Evolutionary conservation across 83 land plant genomes (phyloP), one percentile per base, ranked within the genome.

Genomic region (Thuja plicata): DNA sequence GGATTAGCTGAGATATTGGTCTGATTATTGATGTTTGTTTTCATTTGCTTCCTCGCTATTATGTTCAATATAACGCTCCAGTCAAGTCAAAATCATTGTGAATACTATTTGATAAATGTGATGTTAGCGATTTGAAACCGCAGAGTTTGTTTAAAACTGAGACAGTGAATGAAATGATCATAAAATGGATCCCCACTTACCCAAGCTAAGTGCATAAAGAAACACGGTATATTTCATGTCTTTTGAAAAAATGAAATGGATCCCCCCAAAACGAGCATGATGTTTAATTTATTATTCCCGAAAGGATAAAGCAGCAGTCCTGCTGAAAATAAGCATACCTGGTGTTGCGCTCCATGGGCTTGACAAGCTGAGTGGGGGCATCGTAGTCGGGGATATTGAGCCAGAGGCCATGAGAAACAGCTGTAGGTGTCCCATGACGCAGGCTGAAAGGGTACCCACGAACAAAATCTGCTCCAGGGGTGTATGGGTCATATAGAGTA

Each of bases 401-500:
- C 95, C 95, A 93, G 45, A 93, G 92, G 40, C 94, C 95, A 76
- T 92, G 94, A 86, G 94, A 93, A 48, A 93, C 93, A 21, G 92
- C 94, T 76, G 94, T 93, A 30, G 90, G 85, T 30, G 38, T 80
- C 24, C 94, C 94, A 48, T 92, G 92, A 1, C 91, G 87, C 16
- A 94, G 90, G 60, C 94, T 92, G 89, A 92, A 92, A 73, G 95
- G 95, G 88, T 94, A 92, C 2, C 95, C 95, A 5, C 94, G 92
- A 37, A 94, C 95, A 73, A 91, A 94, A 38, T 94, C 94, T 2
- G 94, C 87, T 8, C 95, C 95, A 0, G 91, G 94, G 13, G 91
- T 87, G 89, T 57, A 94, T 35, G 95, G 94, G 55, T 94, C 92
- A 74, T 94, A 94, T 83, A 94, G 43, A 0, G 94, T 92, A 87